A percentile compares a stretch with the other conserved stretches of the same genome.
phyloP scores from a whole-genome alignment of 192 early-diverging fungal species.

The Linnemannia zychae region DNA sequence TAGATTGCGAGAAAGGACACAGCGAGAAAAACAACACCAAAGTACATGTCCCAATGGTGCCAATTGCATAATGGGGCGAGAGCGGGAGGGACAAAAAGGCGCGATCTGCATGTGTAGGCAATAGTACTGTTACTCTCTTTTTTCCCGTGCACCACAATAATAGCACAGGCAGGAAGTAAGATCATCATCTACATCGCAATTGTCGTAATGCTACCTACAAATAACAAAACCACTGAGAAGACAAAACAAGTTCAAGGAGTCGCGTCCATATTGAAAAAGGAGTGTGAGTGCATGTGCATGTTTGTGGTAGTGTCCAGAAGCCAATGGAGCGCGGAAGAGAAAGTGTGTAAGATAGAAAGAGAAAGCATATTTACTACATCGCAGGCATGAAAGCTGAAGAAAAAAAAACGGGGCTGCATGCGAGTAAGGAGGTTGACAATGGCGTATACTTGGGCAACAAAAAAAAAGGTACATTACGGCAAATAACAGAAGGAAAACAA shows the following conservation, averaged over 20 bases:
- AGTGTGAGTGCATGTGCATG: not conserved
- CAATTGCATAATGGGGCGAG: not conserved
- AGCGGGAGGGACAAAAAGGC: not conserved
- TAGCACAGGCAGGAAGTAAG: not conserved
- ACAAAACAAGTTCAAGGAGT: not conserved
- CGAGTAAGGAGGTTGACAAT: not conserved
- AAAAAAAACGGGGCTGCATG: slow-evolving; percentile 6
- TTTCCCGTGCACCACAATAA: not conserved
- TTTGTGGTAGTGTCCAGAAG: not conserved
- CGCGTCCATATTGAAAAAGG: not conserved
- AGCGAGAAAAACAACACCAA: not conserved
- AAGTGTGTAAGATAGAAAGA: not conserved
- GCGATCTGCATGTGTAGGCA: not conserved
- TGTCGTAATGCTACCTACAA: not conserved
- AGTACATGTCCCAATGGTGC: not conserved
- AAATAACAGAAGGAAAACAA: not conserved
- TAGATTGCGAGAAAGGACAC: not conserved
- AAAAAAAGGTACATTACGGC: not conserved
- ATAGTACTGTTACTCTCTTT: not conserved
- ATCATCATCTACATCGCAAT: not conserved
- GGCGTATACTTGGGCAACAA: not conserved
- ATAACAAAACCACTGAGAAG: not conserved
- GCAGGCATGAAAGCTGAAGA: not conserved
- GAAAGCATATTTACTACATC: too few species aligned
- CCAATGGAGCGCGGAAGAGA: not conserved